phyloP scores from a whole-genome alignment of 73 alveolate species.

The Paramecium caudatum region DNA sequence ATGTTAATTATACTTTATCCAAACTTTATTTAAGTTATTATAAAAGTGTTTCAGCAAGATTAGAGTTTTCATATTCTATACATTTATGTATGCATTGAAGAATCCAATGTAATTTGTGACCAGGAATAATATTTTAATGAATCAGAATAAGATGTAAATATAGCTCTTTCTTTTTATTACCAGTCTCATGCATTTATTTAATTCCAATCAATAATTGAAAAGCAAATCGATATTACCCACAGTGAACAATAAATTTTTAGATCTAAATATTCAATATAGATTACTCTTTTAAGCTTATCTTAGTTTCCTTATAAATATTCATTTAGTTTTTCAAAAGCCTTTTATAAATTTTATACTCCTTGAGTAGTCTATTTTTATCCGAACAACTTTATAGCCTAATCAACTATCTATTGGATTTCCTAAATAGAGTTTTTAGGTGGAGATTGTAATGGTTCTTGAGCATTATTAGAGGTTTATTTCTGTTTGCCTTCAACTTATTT shows the following conservation, averaged over 20 bases:
- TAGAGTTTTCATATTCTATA: conserved; percentile 24
- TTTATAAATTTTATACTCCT: background rate
- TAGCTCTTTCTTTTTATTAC: conserved; percentile 12
- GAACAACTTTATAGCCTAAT: conserved; percentile 26
- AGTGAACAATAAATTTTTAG: conserved; percentile 60
- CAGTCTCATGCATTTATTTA: conserved; percentile 48
- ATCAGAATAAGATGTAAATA: conserved; percentile 7
- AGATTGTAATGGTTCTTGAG: background rate
- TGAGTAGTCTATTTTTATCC: background rate
- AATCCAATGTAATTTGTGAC: conserved; percentile 41
- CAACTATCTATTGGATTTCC: conserved; percentile 47
- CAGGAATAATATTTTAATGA: conserved; percentile 25
- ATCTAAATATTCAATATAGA: background rate
- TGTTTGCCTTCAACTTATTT: no score
- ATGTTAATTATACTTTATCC: conserved; percentile 4
- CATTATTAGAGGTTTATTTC: background rate
- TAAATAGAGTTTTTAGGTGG: background rate
- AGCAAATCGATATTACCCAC: conserved; percentile 64
- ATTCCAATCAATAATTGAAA: conserved; percentile 43
- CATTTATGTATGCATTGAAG: background rate
- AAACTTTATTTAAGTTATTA: background rate
- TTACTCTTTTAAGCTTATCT: conserved; percentile 31
- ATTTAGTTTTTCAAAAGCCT: conserved; percentile 19
- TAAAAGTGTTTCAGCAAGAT: background rate
- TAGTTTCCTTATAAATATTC: conserved; percentile 35